A percentile compares a stretch with the other conserved stretches of the same genome.
phyloP scores from a whole-genome alignment of 2,329 filamentous ascomycete genomes.

The Fusarium tjaetaba region DNA sequence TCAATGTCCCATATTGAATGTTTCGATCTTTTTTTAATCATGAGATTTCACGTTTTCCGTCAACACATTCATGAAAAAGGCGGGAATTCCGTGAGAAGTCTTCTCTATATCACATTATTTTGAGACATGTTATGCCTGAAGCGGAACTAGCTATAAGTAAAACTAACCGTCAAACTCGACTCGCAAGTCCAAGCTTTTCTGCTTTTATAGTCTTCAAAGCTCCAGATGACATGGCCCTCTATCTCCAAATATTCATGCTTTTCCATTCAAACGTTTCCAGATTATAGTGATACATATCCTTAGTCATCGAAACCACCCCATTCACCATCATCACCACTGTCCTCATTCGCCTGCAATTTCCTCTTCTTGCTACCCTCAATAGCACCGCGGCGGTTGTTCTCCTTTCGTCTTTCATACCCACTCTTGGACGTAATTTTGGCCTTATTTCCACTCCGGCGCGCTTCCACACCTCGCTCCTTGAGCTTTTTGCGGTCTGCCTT shows the following conservation, averaged over 20 bases:
- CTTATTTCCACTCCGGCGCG: constrained; percentile 59
- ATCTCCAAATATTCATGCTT: not conserved
- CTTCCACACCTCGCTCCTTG: constrained; percentile 83
- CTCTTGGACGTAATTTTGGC: constrained; percentile 85
- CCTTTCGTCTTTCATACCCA: constrained; percentile 75
- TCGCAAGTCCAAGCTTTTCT: constrained; percentile 7
- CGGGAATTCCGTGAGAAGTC: not conserved
- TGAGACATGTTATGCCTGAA: constrained; percentile 8
- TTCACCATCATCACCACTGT: constrained; percentile 47
- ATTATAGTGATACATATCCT: not conserved
- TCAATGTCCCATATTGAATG: not conserved
- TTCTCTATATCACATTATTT: not conserved
- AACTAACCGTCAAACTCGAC: not conserved
- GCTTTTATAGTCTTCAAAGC: not conserved
- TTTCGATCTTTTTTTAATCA: not conserved
- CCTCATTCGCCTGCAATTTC: constrained; percentile 50
- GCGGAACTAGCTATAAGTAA: not conserved
- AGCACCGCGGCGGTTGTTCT: constrained; percentile 73
- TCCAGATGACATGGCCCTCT: not conserved
- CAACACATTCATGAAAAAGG: constrained; percentile 14
- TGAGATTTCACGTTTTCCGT: not conserved
- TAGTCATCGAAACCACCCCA: constrained; percentile 59
- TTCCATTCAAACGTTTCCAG: not conserved
- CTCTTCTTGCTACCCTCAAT: constrained; percentile 70
- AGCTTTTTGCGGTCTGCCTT: constrained; percentile 87